Evolutionary conservation across 768 basidiomycete species (phyloP), one percentile per base, ranked within the genome.

Genomic region (Boletus speciosus): DNA sequence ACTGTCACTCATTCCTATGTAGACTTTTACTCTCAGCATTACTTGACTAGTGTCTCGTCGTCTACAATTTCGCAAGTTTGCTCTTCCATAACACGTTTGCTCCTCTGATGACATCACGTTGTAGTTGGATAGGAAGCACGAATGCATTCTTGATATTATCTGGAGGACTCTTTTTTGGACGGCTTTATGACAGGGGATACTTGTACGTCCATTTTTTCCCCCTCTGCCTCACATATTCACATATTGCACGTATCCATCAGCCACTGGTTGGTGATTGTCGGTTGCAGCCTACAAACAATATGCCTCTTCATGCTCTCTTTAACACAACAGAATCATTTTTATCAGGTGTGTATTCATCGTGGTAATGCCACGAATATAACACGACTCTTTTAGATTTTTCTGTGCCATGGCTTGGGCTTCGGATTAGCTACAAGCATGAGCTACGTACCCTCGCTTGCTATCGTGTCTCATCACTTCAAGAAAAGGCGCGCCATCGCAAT

Each of bases 141-240:
- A 78, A 81, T 51, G 59, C 79, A 2, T 73, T 78, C 44, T 60
- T 82, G 15, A 61, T 75, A 6, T 58, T 81, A 19, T 73, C 75
- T 0, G 69, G 71, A 35, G 79, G 80, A 1, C 63, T 81, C 29
- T 59, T 81, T 41, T 71, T 76, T 16, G 81, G 82, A 4, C 72
- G 74, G n/a, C 70, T 76, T 5, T 78, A 78, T 57, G 82, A 83
- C 49, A 70, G 64, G 11, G 82, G 81, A 35, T 77, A 79, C 64
- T 81, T 80, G 77, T 77, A 56, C 23, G 74, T 51, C 15, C 32
- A 16, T 14, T 6, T 36, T 37, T 6, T 7, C 2, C 23, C 27
- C 4, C 1, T 38, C 14, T 19, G 41, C 16, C 31, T 11, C 14
- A 35, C 40, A 21, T 32, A 5, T 38, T 14, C 29, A 15, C 25